Evolutionary conservation across 192 early-diverging fungal species (phyloP).

Genomic region (Lobosporangium transversale): DNA sequence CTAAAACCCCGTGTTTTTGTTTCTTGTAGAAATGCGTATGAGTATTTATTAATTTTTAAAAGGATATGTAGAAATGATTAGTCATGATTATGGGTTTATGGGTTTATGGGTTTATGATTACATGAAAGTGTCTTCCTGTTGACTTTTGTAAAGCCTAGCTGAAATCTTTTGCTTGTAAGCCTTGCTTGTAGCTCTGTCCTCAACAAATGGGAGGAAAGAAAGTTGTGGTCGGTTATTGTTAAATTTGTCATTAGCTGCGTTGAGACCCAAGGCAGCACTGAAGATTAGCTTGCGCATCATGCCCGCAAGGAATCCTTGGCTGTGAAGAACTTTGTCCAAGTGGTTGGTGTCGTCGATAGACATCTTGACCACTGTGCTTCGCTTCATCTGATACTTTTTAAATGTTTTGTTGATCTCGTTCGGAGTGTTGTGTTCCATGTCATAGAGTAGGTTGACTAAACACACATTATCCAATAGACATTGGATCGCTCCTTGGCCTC

Average conservation of each 20-base stretch:
- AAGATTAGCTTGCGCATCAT: constrained; percentile 29
- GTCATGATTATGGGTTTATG: too few species aligned
- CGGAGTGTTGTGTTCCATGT: constrained; percentile 34
- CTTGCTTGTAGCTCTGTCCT: constrained; percentile 21
- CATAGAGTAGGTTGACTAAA: constrained; percentile 32
- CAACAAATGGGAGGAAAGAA: constrained; percentile 29
- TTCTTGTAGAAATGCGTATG: too few species aligned
- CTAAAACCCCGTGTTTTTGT: too few species aligned
- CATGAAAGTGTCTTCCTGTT: too few species aligned
- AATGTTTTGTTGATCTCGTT: constrained; percentile 30
- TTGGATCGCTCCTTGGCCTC: constrained; percentile 29
- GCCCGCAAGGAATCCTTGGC: constrained; percentile 19
- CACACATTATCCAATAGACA: constrained; percentile 24
- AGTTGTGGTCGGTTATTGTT: constrained; percentile 34
- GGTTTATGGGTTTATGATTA: not conserved
- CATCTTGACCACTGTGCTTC: constrained; percentile 10
- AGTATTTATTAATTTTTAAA: too few species aligned
- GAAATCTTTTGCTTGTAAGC: constrained; percentile 26
- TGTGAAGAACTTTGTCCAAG: constrained; percentile 33
- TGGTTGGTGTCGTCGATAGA: constrained; percentile 16
- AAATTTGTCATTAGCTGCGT: constrained; percentile 27
- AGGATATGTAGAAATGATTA: too few species aligned
- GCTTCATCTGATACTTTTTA: constrained; percentile 23
- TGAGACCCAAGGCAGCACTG: constrained; percentile 14
- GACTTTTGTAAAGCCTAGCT: not conserved